Evolutionary conservation across 768 basidiomycete genomes (phyloP), one percentile per base, ranked within the genome.

Genomic region (Agaricus sinodeliciosus): DNA sequence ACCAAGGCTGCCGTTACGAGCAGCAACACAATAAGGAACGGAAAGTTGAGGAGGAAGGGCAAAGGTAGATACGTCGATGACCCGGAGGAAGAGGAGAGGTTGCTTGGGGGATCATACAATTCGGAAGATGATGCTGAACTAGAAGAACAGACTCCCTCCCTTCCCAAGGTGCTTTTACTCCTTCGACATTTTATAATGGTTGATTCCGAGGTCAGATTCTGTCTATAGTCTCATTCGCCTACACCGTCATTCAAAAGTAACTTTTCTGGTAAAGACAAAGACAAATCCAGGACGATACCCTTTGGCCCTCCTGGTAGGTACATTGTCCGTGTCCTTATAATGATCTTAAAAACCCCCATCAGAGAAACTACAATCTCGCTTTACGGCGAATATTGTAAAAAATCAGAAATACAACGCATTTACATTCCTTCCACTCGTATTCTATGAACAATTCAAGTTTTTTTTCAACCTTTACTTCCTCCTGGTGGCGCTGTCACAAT

Each of bases 391-490:
- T 69, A 85, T 87, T 44, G 90, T 96, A 51, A 85, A 90, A 60
- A 99, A 99, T 62, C 95, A 98, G 69, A 99, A 99, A 73, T 98
- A 98, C 77, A 95, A 94, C 65, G 76, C 89, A 49, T 80, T 91
- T 71, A 93, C 90, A n/a, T 99, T 99, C 75, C 79, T 99, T 9
- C 96, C 96, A 3, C 81, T 97, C 58, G 94, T 98, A 42, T 82
- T 98, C 66, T 98, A 97, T 68, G 94, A 98, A 67, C 95, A 98
- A 67, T 99, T 98, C 85, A 98, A 97, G 69, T 97, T 95, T 77
- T 99, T 99, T 75, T 98, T 96, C 82, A 99, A 98, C 65, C 78
- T 97, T 6, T 99, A 98, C 69, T 99, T 99, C 65, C 81, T 98
- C 9, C 84, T 98, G 19, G 96, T 99, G 35, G 96, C 96, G 0